phyloP scores from a whole-genome alignment of 2,329 filamentous ascomycete species.

The Ampelomyces quisqualis region DNA sequence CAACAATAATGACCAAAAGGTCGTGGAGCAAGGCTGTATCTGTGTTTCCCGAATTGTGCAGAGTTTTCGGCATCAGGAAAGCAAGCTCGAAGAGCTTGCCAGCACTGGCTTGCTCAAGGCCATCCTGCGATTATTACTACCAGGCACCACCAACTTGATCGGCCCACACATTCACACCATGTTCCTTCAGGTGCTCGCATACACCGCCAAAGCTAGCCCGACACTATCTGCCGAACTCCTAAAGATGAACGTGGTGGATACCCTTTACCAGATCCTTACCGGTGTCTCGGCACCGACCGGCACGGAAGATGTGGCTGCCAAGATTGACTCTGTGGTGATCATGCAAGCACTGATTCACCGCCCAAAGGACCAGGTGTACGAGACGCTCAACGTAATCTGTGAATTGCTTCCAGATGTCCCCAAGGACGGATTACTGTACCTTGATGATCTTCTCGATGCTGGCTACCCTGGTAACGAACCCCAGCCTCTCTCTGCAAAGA shows the following conservation, averaged over 20 bases:
- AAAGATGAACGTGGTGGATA: slow-evolving; percentile 96
- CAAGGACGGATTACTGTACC: slow-evolving; percentile 54
- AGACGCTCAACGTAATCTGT: slow-evolving; percentile 96
- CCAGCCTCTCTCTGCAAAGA: slow-evolving; percentile 46
- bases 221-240: slow-evolving; percentile 84
- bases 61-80: slow-evolving; percentile 87
- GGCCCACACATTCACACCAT: slow-evolving; percentile 93
- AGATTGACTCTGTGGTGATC: slow-evolving; percentile 93
- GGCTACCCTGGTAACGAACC: slow-evolving; percentile 52
- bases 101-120: slow-evolving; percentile 83
- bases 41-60: slow-evolving; percentile 96
- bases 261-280: slow-evolving; percentile 93
- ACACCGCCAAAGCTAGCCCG: slow-evolving; percentile 86
- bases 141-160: slow-evolving; percentile 93
- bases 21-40: slow-evolving; percentile 93
- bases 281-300: slow-evolving; percentile 87
- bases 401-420: slow-evolving; percentile 81
- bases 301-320: slow-evolving; percentile 73
- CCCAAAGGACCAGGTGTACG: slow-evolving; percentile 91
- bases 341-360: slow-evolving; percentile 98
- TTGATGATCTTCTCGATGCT: slow-evolving; percentile 53
- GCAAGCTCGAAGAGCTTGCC: slow-evolving; percentile 88
- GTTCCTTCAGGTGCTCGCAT: slow-evolving; percentile 87
- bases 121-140: slow-evolving; percentile 81
- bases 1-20: slow-evolving; percentile 87